Evolutionary conservation across 1,284 basidiomycete species (phyloP), one percentile per base, ranked within the genome.

Genomic region (Apiotrichum veenhuisii): DNA sequence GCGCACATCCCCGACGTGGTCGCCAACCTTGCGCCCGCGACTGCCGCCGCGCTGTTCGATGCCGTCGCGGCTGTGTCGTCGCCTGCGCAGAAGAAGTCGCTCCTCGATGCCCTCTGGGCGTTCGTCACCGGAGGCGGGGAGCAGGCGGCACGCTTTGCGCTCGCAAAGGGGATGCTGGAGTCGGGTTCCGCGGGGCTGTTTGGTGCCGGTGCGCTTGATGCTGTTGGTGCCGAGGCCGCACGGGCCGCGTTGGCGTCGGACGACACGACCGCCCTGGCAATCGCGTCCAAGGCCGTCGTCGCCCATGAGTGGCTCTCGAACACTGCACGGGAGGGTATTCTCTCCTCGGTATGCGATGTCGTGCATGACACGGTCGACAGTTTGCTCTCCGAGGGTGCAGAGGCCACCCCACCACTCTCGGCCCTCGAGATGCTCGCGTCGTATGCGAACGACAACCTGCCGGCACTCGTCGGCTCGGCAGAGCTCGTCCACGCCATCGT

Each of bases 281-380:
- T 67, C 25, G 59, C 61, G 18, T 54, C 64, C 5, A 43, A 56
- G 2, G 57, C 58, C 2, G 54, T 64, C 15, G 41, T 48, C 2
- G 52, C 57, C 17, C 42, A 55, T 3, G 36, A 42, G 7, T 58
- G 62, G 55, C 50, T 75, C 7, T 73, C 73, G 1, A 11, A 42
- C 5, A 62, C 69, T 2, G 61, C 69, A 2, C 54, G 70, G 10
- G 56, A 65, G 18, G 60, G 62, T 7, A 58, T 74, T 22, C 63
- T 75, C 17, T 64, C 66, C 4, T 61, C 77, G 1, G 69, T 76
- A 23, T 80, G 79, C 59, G 67, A 78, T 2, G 76, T 79, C 0
- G 77, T 82, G 40, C 80, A 82, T 63, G 80, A 82, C 59, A 67
- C 77, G 0, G 65, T 67, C n/a, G 74, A 77, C 18, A 75, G 79